These are phyloP conservation scores for Trichoderma sp. DNA, from an alignment of 2,329 filamentous ascomycete genomes.

Conservation along the genomic window DNA sequence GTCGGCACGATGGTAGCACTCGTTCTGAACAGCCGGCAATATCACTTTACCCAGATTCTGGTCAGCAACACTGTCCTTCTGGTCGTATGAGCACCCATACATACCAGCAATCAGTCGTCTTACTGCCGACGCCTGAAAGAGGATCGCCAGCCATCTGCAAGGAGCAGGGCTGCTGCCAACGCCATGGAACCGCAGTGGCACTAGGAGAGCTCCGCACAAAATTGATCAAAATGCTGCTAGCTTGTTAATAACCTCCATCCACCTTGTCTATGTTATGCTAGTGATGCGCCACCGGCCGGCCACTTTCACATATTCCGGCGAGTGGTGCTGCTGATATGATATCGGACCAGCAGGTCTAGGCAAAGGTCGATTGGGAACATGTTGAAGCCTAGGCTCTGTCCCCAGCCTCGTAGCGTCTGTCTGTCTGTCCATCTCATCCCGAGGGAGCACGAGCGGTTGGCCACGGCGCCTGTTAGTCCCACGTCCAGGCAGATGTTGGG, in stretches of 20 bases:
- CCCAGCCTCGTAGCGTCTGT: not conserved
- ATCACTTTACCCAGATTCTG: not conserved
- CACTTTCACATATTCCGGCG: not conserved
- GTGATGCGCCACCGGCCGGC: not conserved
- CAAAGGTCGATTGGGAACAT: not conserved
- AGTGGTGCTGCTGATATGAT: not conserved
- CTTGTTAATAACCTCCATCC: constrained; percentile 1
- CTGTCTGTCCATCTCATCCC: not conserved
- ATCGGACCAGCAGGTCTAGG: not conserved
- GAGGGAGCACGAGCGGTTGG: not conserved
- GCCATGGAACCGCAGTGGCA: not conserved
- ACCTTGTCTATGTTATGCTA: constrained; percentile 10
- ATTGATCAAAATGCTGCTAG: not conserved
- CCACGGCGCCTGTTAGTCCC: constrained; percentile 12
- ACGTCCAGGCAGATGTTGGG: constrained; percentile 12
- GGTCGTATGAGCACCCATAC: not conserved
- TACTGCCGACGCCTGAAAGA: constrained; percentile 16
- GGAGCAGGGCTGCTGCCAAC: constrained; percentile 13
- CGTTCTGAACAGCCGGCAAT: not conserved
- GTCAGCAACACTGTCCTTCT: not conserved
- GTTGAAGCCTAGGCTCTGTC: not conserved
- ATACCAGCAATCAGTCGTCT: not conserved
- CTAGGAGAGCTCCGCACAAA: constrained; percentile 15
- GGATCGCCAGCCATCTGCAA: constrained; percentile 18
- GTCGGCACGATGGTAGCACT: not conserved